A percentile compares a stretch with the other conserved stretches of the same genome.
phyloP scores from a whole-genome alignment of 2,329 filamentous ascomycete genomes.

The Venturia effusa region DNA sequence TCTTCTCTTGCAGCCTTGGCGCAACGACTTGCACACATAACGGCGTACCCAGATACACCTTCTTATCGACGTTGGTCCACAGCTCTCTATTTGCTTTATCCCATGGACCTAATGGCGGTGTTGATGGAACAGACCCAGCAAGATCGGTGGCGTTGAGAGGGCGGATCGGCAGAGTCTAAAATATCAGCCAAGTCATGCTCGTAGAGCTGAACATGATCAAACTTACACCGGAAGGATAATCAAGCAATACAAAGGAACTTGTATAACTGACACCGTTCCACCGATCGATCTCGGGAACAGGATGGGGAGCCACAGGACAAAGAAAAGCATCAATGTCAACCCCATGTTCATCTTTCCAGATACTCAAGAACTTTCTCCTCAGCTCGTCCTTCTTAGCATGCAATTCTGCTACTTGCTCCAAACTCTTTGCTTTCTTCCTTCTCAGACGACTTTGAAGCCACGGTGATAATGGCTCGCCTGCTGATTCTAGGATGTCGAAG shows the following conservation, averaged over 20 bases:
- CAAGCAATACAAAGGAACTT: constrained; percentile 48
- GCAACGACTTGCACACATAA: constrained; percentile 48
- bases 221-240: constrained; percentile 46
- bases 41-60: constrained; percentile 42
- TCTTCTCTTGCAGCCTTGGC: constrained; percentile 43
- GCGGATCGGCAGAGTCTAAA: constrained; percentile 40
- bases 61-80: constrained; percentile 43
- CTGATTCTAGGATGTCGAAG: constrained; percentile 46
- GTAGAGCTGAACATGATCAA: background rate
- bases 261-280: constrained; percentile 56
- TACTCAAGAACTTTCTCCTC: constrained; percentile 43
- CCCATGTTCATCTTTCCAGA: constrained; percentile 42
- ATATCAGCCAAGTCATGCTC: background rate
- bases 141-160: constrained; percentile 39
- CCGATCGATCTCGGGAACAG: constrained; percentile 49
- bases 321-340: constrained; percentile 48
- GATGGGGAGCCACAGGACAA: constrained; percentile 53
- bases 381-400: constrained; percentile 42
- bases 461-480: constrained; percentile 46
- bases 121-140: constrained; percentile 32
- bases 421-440: constrained; percentile 34
- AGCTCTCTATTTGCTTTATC: constrained; percentile 49
- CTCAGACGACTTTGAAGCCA: constrained; percentile 46
- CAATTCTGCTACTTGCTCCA: constrained; percentile 40
- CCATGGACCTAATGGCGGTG: constrained; percentile 41